Conservation (phyloP, 1,284 basidiomycete genomes). For the Grifola frondosa region DNA sequence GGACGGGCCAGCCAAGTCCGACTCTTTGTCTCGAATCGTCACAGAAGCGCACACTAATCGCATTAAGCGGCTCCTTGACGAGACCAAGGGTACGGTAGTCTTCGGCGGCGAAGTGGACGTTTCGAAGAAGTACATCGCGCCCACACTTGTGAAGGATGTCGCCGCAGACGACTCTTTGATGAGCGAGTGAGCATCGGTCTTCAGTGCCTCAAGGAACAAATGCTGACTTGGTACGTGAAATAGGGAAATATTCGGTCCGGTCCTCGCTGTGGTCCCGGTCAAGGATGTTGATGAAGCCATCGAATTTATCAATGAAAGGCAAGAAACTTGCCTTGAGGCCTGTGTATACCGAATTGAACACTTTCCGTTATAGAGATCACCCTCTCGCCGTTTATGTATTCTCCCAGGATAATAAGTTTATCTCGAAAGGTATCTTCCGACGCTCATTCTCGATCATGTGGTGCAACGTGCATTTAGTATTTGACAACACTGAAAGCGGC, state of each 20-base stretch:
- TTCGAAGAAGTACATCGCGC: conserved; percentile 55
- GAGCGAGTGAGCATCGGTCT: conserved; percentile 66
- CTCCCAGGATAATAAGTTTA: conserved; percentile 52
- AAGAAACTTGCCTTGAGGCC: conserved; percentile 12
- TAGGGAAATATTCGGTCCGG: conserved; percentile 34
- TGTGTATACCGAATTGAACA: not conserved
- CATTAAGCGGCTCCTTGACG: conserved; percentile 58
- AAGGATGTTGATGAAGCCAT: conserved; percentile 70
- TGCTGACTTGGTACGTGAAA: not conserved
- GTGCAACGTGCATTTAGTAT: conserved; percentile 41
- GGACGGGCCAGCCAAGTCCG: conserved; percentile 42
- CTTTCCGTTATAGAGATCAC: conserved; percentile 50
- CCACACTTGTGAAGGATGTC: conserved; percentile 65
- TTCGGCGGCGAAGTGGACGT: conserved; percentile 68
- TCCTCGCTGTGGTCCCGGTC: conserved; percentile 77
- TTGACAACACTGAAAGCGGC: conserved; percentile 64
- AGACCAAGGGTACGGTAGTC: conserved; percentile 68
- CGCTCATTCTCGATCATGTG: not conserved
- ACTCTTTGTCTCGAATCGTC: conserved; percentile 47
- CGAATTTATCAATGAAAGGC: conserved; percentile 61
- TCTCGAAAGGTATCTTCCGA: conserved; percentile 48
- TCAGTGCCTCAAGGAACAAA: not conserved
- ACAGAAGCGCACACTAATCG: conserved; percentile 56
- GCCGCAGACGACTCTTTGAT: conserved; percentile 65
- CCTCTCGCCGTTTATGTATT: conserved; percentile 78